Evolutionary conservation across 805 yeast genomes (phyloP).

Genomic region (Ogataea wickerhamii): DNA sequence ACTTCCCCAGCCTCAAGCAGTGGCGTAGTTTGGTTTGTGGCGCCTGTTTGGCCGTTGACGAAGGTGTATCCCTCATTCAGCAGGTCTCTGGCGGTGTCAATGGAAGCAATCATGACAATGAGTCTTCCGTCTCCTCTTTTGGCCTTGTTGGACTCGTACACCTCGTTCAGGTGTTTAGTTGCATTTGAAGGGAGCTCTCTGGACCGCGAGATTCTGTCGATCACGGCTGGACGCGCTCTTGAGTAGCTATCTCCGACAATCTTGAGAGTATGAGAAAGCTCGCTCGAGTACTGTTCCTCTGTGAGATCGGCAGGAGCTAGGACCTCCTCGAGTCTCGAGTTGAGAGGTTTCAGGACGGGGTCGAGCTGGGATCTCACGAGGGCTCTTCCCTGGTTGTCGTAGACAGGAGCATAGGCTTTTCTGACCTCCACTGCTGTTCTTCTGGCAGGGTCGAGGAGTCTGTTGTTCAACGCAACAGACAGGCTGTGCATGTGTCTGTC

Average conservation of each 20-base stretch:
- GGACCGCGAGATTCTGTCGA: conserved; percentile 25
- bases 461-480: conserved; percentile 32
- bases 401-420: conserved; percentile 44
- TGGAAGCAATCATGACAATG: conserved; percentile 30
- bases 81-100: conserved; percentile 30
- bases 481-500: conserved; percentile 33
- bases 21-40: too few species aligned
- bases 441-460: conserved; percentile 46
- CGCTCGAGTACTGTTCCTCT: conserved; percentile 44
- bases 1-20: conserved; percentile 6
- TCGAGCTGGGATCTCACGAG: conserved; percentile 59
- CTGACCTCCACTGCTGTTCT: conserved; percentile 46
- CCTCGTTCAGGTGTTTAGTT: conserved; percentile 33
- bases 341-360: conserved; percentile 60
- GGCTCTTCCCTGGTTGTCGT: conserved; percentile 61
- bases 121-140: conserved; percentile 36
- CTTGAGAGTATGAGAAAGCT: conserved; percentile 49
- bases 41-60: conserved; percentile 8
- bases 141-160: conserved; percentile 38
- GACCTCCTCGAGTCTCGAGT: conserved; percentile 45
- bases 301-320: conserved; percentile 21
- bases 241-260: conserved; percentile 38
- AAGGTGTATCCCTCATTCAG: conserved; percentile 19
- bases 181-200: conserved; percentile 35
- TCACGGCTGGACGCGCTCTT: conserved; percentile 36